Evolutionary conservation across 257 asterid species (phyloP).

Genomic region (Gentiana straminea): DNA sequence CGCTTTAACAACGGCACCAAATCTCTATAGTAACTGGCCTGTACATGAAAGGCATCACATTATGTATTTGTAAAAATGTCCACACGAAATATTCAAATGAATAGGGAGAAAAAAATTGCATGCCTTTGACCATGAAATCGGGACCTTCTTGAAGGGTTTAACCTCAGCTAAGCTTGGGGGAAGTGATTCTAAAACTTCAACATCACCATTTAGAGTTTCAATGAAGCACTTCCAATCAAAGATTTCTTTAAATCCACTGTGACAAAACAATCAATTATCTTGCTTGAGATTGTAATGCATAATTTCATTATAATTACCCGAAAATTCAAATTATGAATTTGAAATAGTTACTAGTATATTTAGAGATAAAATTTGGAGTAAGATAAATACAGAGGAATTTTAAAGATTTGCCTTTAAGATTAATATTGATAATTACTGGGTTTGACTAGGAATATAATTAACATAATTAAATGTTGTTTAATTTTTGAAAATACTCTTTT

Average conservation of each 20-base stretch:
- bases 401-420: too few species aligned
- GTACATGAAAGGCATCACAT: conserved; percentile 5
- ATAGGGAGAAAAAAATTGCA: not conserved
- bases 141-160: conserved; percentile 19
- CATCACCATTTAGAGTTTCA: conserved; percentile 23
- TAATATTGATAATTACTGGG: too few species aligned
- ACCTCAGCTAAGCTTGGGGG: conserved; percentile 15
- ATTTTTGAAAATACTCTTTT: too few species aligned
- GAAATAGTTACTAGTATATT: too few species aligned
- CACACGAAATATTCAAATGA: too few species aligned
- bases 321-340: not conserved
- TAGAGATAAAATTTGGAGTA: too few species aligned
- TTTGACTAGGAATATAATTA: too few species aligned
- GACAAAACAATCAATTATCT: conserved; percentile 9
- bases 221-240: conserved; percentile 30
- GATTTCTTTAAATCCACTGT: conserved; percentile 39
- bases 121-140: conserved; percentile 41
- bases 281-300: not conserved
- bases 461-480: too few species aligned
- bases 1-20: conserved; percentile 15
- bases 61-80: too few species aligned
- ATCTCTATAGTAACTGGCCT: conserved; percentile 32
- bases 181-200: conserved; percentile 25
- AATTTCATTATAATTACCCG: not conserved
- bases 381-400: too few species aligned